A percentile compares a stretch with the other conserved stretches of the same genome.
Conservation (phyloP, 768 basidiomycete genomes). For the Boletus reticuloceps region DNA sequence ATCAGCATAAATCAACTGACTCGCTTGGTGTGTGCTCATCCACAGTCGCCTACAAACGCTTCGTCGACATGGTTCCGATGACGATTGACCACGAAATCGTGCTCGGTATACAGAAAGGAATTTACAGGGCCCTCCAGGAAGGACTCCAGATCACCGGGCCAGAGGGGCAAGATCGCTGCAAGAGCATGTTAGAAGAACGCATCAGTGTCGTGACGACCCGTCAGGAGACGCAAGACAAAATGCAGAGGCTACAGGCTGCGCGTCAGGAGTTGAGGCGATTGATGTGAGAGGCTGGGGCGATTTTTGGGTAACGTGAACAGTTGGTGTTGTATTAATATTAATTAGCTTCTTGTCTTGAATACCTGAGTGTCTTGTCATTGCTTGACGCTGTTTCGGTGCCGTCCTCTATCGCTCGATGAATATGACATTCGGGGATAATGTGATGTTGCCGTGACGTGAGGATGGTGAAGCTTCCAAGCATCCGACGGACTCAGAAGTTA, state of each 20-base stretch:
- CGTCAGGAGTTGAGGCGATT: conserved; percentile 35
- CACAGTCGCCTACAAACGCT: conserved; percentile 48
- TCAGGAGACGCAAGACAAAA: conserved; percentile 48
- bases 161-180: conserved; percentile 46
- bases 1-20: background rate
- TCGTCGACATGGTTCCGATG: conserved; percentile 42
- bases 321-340: no score
- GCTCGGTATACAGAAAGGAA: conserved; percentile 44
- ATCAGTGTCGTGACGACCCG: conserved; percentile 42
- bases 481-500: no score
- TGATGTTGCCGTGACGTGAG: no score
- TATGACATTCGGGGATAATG: no score
- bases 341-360: no score
- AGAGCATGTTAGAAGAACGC: conserved; percentile 51
- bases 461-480: no score
- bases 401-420: no score
- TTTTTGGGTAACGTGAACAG: no score
- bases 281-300: background rate
- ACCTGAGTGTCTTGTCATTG: no score
- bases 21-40: background rate
- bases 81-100: conserved; percentile 40
- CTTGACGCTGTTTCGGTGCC: no score
- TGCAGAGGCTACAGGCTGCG: conserved; percentile 48
- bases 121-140: conserved; percentile 44
- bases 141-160: conserved; percentile 52